Evolutionary conservation across 495 filamentous ascomycete genomes (phyloP), one percentile per base, ranked within the genome.

Genomic region (Penicillium longicatenatum): DNA sequence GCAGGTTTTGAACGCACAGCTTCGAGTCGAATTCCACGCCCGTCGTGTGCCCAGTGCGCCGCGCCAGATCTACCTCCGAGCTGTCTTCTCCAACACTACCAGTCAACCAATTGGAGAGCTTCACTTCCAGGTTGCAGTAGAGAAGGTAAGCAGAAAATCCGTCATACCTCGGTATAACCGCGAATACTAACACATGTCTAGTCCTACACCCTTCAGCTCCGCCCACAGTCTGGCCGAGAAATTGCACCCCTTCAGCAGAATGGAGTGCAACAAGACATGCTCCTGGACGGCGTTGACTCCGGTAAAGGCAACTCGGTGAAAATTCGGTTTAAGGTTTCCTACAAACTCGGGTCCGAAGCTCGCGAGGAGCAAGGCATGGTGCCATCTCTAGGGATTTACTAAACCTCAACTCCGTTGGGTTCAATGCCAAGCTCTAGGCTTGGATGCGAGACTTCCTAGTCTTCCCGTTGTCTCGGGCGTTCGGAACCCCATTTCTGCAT

Each of bases 121-220:
- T 39, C 91, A 92, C 46, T 96, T 97, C 67, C 90, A 95, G 70
- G 81, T 93, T 52, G 94, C 94, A 4, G 93, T 97, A 8, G 93
- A 93, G 35, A 97, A 92, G 84, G 94, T 96, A 76, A 63, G 75
- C 63, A 9, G 12, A n/a, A 3, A 19, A 41, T 39, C 22, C 41
- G 1, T 24, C 47, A 11, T 20, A 9, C 19, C 10, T 49, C n/a
- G 37, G 37, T 26, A 14, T 2, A 3, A 7, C 24, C 52, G 29
- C 17, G 3, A 17, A 53, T n/a, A 44, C 46, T 63, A 52, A 54
- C 19, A 42, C 31, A 16, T 20, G 24, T 45, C 53, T 51, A 61
- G 93, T 85, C 86, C 33, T 93, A 89, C 64, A 84, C 86, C 31
- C 81, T 97, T 6, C 84, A 89, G 57, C 84, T 97, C 35, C 86